Conservation (phyloP, 2,329 filamentous ascomycete genomes). For the Seiridium cupressi region DNA sequence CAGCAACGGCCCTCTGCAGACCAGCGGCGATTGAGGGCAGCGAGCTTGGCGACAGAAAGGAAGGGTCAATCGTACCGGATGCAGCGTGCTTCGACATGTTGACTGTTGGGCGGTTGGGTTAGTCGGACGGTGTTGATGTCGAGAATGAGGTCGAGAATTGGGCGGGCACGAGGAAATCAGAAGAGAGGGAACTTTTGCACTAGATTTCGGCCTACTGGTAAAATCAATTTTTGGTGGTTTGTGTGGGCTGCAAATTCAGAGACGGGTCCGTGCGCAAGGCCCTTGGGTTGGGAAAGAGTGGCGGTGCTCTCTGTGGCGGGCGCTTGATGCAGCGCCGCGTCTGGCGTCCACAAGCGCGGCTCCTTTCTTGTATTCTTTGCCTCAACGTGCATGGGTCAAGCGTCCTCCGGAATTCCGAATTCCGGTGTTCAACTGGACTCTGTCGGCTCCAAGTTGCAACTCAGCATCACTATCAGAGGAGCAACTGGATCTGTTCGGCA, state of each 20-base stretch:
- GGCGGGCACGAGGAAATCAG: not conserved
- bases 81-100: constrained; percentile 29
- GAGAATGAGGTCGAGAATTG: not conserved
- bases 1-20: too few species aligned
- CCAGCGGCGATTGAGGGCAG: too few species aligned
- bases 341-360: too few species aligned
- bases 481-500: too few species aligned
- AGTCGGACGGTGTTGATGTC: not conserved
- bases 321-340: not conserved
- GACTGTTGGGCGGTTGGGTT: constrained; percentile 13
- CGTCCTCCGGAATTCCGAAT: too few species aligned
- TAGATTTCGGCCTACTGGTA: not conserved
- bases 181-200: not conserved
- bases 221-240: constrained; percentile 1
- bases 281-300: not conserved
- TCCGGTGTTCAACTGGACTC: too few species aligned
- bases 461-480: too few species aligned
- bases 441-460: too few species aligned
- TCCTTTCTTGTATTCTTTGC: too few species aligned
- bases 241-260: not conserved
- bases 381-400: too few species aligned
- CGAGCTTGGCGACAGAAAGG: not conserved
- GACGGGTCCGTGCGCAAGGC: not conserved
- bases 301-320: not conserved
- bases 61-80: constrained; percentile 19